These are phyloP conservation scores for Verticillium isaacii DNA, from an alignment of 2,329 filamentous ascomycete genomes.

Conservation along the genomic window DNA sequence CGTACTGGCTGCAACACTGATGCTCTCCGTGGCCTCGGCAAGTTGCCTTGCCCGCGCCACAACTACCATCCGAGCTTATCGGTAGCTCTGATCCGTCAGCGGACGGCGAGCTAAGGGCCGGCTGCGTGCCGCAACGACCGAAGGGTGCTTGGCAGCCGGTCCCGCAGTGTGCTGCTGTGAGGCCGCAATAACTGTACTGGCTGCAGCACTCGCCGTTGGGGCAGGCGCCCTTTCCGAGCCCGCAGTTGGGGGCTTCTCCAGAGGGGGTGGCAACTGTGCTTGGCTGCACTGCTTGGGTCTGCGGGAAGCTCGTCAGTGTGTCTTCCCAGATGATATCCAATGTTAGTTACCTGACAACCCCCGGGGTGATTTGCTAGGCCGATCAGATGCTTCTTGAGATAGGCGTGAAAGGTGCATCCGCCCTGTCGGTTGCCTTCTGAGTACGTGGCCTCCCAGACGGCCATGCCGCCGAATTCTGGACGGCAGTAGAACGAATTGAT, in stretches of 20 bases:
- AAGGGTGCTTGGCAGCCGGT: slow-evolving; percentile 10
- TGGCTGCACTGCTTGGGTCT: neutral
- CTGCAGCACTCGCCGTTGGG: slow-evolving; percentile 13
- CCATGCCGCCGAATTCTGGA: slow-evolving; percentile 21
- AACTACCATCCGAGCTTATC: slow-evolving; percentile 9
- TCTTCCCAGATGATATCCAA: neutral
- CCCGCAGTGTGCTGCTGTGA: slow-evolving; percentile 10
- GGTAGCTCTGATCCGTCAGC: slow-evolving; percentile 1
- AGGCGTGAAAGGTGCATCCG: neutral
- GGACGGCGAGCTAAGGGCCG: neutral
- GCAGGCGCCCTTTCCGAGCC: slow-evolving; percentile 4
- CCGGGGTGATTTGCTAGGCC: neutral
- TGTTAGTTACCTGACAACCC: neutral
- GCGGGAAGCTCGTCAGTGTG: too few species aligned
- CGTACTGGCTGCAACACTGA: slow-evolving; percentile 14
- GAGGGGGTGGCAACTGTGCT: neutral
- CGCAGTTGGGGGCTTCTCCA: slow-evolving; percentile 1
- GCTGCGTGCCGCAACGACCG: slow-evolving; percentile 8
- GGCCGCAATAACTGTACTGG: slow-evolving; percentile 12
- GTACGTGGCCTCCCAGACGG: slow-evolving; percentile 24
- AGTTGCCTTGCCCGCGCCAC: slow-evolving; percentile 7
- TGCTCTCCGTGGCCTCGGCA: slow-evolving; percentile 10
- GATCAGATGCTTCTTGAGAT: neutral
- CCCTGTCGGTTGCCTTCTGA: slow-evolving; percentile 7
- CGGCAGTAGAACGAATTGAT: slow-evolving; percentile 20